These are phyloP conservation scores for Cryphonectria naterciae DNA, from an alignment of 2,329 filamentous ascomycete genomes.

Conservation along the genomic window DNA sequence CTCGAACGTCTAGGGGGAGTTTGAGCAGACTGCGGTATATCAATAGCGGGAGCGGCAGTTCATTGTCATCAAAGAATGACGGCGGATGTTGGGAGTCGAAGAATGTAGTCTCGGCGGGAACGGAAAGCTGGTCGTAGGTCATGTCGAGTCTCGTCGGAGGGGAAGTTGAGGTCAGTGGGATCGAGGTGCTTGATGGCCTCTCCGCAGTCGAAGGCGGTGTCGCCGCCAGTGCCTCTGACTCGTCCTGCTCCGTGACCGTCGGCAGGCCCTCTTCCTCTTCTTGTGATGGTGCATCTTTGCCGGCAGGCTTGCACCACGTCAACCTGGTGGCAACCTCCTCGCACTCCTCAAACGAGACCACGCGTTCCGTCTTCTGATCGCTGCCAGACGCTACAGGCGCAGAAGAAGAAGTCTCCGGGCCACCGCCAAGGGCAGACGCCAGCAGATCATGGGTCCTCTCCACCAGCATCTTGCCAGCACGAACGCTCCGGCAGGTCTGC, in stretches of 20 bases:
- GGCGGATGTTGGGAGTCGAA: conserved; percentile 61
- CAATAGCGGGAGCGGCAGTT: conserved; percentile 76
- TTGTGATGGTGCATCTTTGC: conserved; percentile 8
- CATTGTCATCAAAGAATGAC: conserved; percentile 79
- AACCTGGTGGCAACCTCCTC: conserved; percentile 78
- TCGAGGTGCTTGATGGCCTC: conserved; percentile 40
- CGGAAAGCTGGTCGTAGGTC: conserved; percentile 70
- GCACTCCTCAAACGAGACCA: conserved; percentile 74
- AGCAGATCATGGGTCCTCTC: conserved; percentile 70
- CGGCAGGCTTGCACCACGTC: conserved; percentile 70
- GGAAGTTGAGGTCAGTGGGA: conserved; percentile 51
- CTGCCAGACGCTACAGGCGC: conserved; percentile 30
- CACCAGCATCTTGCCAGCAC: conserved; percentile 74
- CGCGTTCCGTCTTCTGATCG: conserved; percentile 38
- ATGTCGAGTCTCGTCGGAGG: conserved; percentile 63
- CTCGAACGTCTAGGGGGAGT: conserved; percentile 80
- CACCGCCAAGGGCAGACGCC: conserved; percentile 45
- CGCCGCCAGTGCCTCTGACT: conserved; percentile 42
- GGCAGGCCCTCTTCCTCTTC: conserved; percentile 43
- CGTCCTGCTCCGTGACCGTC: conserved; percentile 63
- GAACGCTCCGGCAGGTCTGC: conserved; percentile 67
- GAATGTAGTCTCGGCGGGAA: conserved; percentile 75
- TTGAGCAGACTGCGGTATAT: conserved; percentile 76
- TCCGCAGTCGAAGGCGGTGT: conserved; percentile 31
- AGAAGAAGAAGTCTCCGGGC: conserved; percentile 13